Evolutionary conservation across 2,329 filamentous ascomycete species (phyloP), one percentile per base, ranked within the genome.

Genomic region (Claviceps pazoutovae): DNA sequence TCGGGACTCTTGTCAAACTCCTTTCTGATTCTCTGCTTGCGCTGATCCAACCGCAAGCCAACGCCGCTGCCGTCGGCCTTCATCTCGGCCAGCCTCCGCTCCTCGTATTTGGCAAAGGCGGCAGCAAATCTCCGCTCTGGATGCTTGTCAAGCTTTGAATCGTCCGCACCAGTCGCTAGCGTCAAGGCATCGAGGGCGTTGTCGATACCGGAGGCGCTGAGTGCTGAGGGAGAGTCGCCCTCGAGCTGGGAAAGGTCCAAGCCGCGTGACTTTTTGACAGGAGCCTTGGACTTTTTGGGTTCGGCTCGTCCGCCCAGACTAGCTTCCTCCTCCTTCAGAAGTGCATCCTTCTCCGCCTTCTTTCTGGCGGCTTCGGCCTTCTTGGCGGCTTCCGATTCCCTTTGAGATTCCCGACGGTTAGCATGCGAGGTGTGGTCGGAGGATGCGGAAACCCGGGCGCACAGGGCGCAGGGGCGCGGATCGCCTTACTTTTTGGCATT

Each of bases 1-100:
- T 97, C 91, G 1, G 87, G 84, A 62, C 86, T 86, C 74, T 88
- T 94, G 68, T 95, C 86, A 67, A 97, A 98, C 71, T 97, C 93
- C 74, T 95, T 94, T 56, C 79, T 71, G 58, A 95, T 86, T 63
- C 83, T 76, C 56, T 91, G 86, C 61, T 90, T 83, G 68, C 86
- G 84, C 77, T 96, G 90, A 60, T 94, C 80, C 59, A 86, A 74
- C 53, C 90, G 75, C 64, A 97, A 68, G 0, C 88, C 88, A 53
- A 84, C 67, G 19, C 75, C 76, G 59, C 72, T 82, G 50, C 84
- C 86, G 66, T 96, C 89, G 51, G 79, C 72, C 63, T 91, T 86
- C 78, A 96, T 88, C 75, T 97, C 89, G 2, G 80, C 76, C 58
- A 96, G 71, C 52, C 91, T 74, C 26, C 85, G 73, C 68, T 90